Percentiles rank a stretch among this genome's conserved stretches.
Evolutionary conservation across 306 rosid species (phyloP).

Genomic region (Malus asiatica): DNA sequence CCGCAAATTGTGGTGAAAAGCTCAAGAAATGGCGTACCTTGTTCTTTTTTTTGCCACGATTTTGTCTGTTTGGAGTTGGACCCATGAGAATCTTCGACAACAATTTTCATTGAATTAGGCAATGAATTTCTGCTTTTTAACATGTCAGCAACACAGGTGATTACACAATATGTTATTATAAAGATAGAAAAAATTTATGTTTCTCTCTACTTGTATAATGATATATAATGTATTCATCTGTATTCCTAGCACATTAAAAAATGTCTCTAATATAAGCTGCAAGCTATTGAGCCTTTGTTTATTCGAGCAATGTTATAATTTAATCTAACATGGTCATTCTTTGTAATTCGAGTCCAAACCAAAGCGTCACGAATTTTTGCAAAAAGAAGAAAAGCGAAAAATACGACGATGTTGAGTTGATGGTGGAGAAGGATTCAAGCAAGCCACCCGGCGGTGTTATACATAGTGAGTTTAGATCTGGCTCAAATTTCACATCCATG

Average conservation of each 20-base stretch:
- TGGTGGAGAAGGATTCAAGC: not conserved
- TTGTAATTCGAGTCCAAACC: too few relatives aligned
- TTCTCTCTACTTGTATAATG: too few relatives aligned
- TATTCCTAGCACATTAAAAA: too few relatives aligned
- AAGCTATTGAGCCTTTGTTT: not conserved
- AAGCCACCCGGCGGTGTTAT: not conserved
- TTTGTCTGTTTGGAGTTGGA: not conserved
- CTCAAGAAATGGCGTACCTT: not conserved
- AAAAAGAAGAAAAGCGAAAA: not conserved
- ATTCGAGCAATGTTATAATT: too few relatives aligned
- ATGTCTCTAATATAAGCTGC: not conserved
- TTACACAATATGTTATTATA: too few relatives aligned
- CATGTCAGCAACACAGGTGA: too few relatives aligned
- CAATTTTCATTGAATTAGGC: not conserved
- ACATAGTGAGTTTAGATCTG: not conserved
- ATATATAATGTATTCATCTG: too few relatives aligned
- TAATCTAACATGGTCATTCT: too few relatives aligned
- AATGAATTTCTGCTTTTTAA: not conserved
- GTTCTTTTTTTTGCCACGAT: not conserved
- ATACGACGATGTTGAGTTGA: not conserved
- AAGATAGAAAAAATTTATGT: too few relatives aligned
- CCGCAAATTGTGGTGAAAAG: slow-evolving; percentile 17
- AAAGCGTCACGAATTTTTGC: rapidly evolving
- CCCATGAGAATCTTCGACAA: not conserved
- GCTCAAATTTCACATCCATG: not conserved